Percentiles rank a stretch among this genome's conserved stretches.
These are phyloP conservation scores for Umbilicus rupestris DNA, from an alignment of 164 flowering plant species.

Conservation along the genomic window DNA sequence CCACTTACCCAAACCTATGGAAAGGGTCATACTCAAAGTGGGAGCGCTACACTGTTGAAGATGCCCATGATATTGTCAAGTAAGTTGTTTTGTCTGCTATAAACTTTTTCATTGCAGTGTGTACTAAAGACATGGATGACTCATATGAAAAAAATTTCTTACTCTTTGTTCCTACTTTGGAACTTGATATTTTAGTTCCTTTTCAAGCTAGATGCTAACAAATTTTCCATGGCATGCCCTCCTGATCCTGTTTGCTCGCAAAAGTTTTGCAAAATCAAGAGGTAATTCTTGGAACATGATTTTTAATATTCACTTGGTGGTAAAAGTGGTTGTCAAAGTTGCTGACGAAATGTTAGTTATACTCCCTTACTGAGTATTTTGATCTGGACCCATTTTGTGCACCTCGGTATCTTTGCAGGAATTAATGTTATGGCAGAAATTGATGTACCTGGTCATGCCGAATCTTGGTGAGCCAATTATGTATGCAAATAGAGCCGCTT, in stretches of 20 bases:
- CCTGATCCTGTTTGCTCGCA: constrained; percentile 12
- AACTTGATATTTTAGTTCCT: not conserved
- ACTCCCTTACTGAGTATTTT: not conserved
- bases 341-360: not conserved
- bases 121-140: no score
- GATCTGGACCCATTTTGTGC: constrained; percentile 1
- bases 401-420: constrained; percentile 34
- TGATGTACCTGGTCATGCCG: constrained; percentile 96
- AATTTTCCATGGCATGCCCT: not conserved
- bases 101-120: no score
- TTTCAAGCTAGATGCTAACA: not conserved
- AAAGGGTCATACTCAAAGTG: constrained; percentile 83
- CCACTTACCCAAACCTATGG: constrained; percentile 74
- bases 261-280: constrained; percentile 82
- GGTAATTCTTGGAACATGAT: no score
- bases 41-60: constrained; percentile 90
- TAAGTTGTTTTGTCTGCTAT: constrained; percentile 22
- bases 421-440: constrained; percentile 90
- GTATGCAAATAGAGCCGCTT: not conserved
- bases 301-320: no score
- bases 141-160: no score
- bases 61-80: constrained; percentile 85
- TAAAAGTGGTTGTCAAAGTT: constrained; percentile 4
- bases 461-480: constrained; percentile 62
- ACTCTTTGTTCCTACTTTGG: not conserved